A percentile compares a stretch with the other conserved stretches of the same genome.
Evolutionary conservation across 2,329 filamentous ascomycete species (phyloP).

Genomic region (Ilyonectria mors-panacis): DNA sequence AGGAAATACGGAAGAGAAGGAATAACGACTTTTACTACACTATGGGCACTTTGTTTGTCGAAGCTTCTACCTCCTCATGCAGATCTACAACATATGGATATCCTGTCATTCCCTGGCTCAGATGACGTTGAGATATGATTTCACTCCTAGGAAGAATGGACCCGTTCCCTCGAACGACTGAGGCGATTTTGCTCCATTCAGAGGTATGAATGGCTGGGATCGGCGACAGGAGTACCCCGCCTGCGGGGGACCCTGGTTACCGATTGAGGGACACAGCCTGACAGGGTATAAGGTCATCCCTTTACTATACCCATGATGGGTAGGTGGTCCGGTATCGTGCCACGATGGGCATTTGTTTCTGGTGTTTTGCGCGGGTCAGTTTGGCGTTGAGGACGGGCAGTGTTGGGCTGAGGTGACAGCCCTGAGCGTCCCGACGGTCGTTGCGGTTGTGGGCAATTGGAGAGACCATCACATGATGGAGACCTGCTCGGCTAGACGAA

Average conservation of each 20-base stretch:
- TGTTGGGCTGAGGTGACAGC: background rate
- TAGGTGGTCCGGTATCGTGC: background rate
- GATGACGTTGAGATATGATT: conserved; percentile 24
- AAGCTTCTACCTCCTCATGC: conserved; percentile 8
- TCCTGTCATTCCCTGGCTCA: background rate
- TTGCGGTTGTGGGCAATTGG: background rate
- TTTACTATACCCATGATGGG: background rate
- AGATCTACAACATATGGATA: too few species aligned
- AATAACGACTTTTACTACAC: background rate
- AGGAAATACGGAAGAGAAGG: background rate
- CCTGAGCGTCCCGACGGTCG: background rate
- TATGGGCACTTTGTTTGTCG: background rate
- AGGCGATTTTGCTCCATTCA: conserved; percentile 25
- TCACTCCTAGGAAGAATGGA: background rate
- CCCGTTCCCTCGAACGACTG: background rate
- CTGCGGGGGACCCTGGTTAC: background rate
- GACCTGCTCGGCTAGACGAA: background rate
- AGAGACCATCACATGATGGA: background rate
- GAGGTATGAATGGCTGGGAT: conserved; percentile 26
- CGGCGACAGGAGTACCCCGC: conserved; percentile 10
- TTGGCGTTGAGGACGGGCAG: background rate
- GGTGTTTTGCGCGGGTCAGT: background rate
- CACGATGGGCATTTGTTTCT: background rate
- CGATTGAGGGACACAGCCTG: conserved; percentile 5
- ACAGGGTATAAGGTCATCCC: background rate